Base-by-base conservation (phyloP, 2,329 filamentous ascomycete genomes). In the Colletotrichum neosansevieriae region DNA sequence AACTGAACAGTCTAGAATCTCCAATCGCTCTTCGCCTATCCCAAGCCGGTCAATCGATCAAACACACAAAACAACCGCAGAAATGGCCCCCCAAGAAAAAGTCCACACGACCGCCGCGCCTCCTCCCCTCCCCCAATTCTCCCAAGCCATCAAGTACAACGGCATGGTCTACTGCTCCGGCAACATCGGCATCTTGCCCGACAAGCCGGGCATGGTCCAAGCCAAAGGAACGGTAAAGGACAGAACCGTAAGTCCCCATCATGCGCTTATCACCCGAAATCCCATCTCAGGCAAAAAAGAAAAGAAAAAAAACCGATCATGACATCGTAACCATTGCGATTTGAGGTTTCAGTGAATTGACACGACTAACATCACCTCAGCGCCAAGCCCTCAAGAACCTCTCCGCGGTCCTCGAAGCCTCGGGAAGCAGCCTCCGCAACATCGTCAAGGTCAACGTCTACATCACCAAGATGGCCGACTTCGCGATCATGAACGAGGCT, bases 131-230 rank as follows among this genome's bases (percentile, higher is more conserved):
- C 85, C 85, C 0, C 84, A 89, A 73, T 86, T 88, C 76, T 88
- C 84, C 3, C 86, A 91, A 74, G 89, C 88, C 45, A 82, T 91
- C 72, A 83, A 87, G 71, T 84, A 84, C 76, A 88, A 89, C 74
- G 89, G 89, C 73, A 86, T 90, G 76, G 87, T 93, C n/a, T 92
- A 91, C 80, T 91, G 89, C 80, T 91, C 88, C 2, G 91, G 90
- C 24, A 84, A 83, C 70, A 82, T 92, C 36, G 86, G 86, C 13
- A 80, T 88, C 73, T 84, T 90, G 71, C 84, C 88, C 0, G 66
- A 67, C 19, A 61, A 49, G 49, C 66, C 57, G 11, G 76, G 75
- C n/a, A 63, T 91, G 2, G 82, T 88, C 7, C 83, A 88, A 11
- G 63, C 57, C 17, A 57, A 69, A 13, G 89, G 89, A 4, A 83